phyloP scores from a whole-genome alignment of 352 stramenopile genomes.

The Plasmopara viticola region DNA sequence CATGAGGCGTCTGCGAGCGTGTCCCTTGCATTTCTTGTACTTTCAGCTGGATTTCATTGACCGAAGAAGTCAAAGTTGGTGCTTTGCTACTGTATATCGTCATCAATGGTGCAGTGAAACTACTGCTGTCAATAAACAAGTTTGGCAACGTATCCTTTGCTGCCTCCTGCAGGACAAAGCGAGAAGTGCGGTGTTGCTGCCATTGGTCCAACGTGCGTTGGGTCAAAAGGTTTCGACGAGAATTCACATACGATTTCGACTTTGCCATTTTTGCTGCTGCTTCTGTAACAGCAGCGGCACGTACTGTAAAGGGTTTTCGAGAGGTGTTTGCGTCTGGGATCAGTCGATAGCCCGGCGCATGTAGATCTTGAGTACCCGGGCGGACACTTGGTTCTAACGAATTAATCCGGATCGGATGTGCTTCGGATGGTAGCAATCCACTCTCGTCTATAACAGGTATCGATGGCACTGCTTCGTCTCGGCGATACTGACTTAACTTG shows the following conservation, averaged over 20 bases:
- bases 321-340: constrained; percentile 9
- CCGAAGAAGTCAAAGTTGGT: constrained; percentile 2
- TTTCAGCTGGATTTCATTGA: constrained; percentile 17
- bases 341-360: constrained; percentile 9
- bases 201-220: constrained; percentile 9
- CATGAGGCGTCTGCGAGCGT: constrained; percentile 15
- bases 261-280: constrained; percentile 20
- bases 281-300: constrained; percentile 18
- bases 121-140: constrained; percentile 22
- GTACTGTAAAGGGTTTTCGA: constrained; percentile 18
- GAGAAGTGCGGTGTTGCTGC: constrained; percentile 6
- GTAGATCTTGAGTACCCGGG: constrained; percentile 8
- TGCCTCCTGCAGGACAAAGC: constrained; percentile 2
- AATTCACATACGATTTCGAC: constrained; percentile 4
- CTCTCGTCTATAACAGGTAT: constrained; percentile 12
- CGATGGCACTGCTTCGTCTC: constrained; percentile 12
- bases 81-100: constrained; percentile 22
- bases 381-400: constrained; percentile 9
- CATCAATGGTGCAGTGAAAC: constrained; percentile 24
- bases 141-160: constrained; percentile 12
- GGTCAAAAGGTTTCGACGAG: constrained; percentile 6
- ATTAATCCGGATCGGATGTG: constrained; percentile 20
- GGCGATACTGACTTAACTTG: constrained; percentile 15
- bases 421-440: constrained; percentile 5
- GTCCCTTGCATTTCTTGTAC: constrained; percentile 6